Evolutionary conservation across 2,329 filamentous ascomycete genomes (phyloP).

Genomic region (Microdochium trichocladiopsis): DNA sequence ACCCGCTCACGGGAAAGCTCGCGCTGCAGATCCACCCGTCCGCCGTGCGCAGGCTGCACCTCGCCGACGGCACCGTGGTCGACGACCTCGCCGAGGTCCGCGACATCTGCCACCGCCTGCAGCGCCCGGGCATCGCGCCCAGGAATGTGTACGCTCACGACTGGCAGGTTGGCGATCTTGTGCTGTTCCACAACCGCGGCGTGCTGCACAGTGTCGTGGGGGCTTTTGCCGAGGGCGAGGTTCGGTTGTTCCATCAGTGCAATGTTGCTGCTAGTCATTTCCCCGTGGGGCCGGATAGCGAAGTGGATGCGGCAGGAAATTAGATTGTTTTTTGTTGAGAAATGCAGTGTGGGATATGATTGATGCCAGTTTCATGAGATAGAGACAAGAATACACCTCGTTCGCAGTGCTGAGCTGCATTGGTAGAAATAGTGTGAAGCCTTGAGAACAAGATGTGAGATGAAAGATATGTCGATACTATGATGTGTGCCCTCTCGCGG

Average conservation of each 20-base stretch:
- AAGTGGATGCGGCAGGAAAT: slow-evolving; percentile 6
- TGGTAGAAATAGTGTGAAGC: too few relatives aligned
- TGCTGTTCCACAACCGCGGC: slow-evolving; percentile 73
- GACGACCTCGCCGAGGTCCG: slow-evolving; percentile 61
- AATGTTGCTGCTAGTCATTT: slow-evolving; percentile 63
- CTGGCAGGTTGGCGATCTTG: slow-evolving; percentile 70
- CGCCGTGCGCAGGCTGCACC: slow-evolving; percentile 62
- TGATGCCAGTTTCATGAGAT: too few relatives aligned
- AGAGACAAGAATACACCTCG: too few relatives aligned
- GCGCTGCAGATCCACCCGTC: slow-evolving; percentile 70
- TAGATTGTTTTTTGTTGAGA: too few relatives aligned
- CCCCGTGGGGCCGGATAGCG: slow-evolving; percentile 39
- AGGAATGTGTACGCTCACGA: slow-evolving; percentile 65
- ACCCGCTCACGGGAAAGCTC: slow-evolving; percentile 61
- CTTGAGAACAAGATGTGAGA: too few relatives aligned
- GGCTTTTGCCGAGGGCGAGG: slow-evolving; percentile 65
- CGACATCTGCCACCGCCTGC: slow-evolving; percentile 60
- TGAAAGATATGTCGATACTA: too few relatives aligned
- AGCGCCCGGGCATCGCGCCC: slow-evolving; percentile 66
- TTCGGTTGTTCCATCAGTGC: slow-evolving; percentile 70
- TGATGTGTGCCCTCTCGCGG: too few relatives aligned
- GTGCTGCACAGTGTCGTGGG: slow-evolving; percentile 70
- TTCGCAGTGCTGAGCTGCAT: too few relatives aligned
- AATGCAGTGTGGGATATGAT: too few relatives aligned
- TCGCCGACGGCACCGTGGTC: slow-evolving; percentile 59